Percentiles rank a stretch among this genome's conserved stretches.
Conservation (phyloP, 2,329 filamentous ascomycete species). For the Neobulgaria alba region DNA sequence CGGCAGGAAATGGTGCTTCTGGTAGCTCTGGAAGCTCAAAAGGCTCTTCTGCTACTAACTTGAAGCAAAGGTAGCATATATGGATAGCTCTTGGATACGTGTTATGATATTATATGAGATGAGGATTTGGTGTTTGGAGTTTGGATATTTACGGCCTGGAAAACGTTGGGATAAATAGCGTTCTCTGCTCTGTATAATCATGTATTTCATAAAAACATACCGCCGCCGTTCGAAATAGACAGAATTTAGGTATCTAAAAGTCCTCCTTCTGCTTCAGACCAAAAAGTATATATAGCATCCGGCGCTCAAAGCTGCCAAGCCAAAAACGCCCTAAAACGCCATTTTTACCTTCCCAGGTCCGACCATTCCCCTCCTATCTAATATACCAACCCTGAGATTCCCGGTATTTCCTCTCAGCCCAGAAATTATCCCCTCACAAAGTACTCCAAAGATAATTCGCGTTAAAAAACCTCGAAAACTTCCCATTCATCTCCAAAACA, state of each 20-base stretch:
- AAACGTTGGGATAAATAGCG: not conserved
- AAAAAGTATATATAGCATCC: too few species aligned
- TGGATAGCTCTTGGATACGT: not conserved
- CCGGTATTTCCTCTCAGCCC: not conserved
- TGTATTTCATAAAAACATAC: not conserved
- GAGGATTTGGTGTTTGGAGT: not conserved
- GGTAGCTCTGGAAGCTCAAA: constrained; percentile 14
- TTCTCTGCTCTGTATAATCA: not conserved
- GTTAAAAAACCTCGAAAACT: constrained; percentile 86
- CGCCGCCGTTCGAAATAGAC: too few species aligned
- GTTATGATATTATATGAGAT: constrained; percentile 1
- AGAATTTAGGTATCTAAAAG: too few species aligned
- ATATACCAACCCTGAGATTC: too few species aligned
- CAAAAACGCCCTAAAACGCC: too few species aligned
- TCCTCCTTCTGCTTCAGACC: too few species aligned
- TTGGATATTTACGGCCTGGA: not conserved
- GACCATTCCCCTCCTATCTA: not conserved
- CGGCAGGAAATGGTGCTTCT: constrained; percentile 8
- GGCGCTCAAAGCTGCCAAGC: too few species aligned
- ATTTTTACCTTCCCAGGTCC: too few species aligned
- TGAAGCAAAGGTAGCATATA: not conserved
- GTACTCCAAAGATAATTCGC: constrained; percentile 95
- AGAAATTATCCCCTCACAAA: constrained; percentile 41
- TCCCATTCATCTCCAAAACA: constrained; percentile 87
- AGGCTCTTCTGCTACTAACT: not conserved